Evolutionary conservation across 257 asterid species (phyloP).

Genomic region (Osmanthus fragrans): DNA sequence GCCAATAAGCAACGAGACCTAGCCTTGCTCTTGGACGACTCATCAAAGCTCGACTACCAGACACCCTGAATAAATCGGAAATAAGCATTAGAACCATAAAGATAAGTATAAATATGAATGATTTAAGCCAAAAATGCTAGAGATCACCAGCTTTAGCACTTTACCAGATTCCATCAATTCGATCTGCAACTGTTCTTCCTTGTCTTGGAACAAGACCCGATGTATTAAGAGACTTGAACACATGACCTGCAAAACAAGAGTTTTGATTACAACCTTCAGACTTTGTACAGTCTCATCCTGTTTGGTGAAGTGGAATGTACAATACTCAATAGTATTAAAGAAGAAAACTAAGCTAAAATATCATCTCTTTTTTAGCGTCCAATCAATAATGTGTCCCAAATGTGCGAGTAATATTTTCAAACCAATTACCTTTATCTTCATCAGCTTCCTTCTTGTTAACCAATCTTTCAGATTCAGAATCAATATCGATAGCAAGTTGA

Average conservation of each 20-base stretch:
- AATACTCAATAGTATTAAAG: background rate
- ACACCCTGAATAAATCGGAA: constrained; percentile 65
- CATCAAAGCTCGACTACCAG: constrained; percentile 84
- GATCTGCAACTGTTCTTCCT: constrained; percentile 83
- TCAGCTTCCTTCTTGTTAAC: constrained; percentile 55
- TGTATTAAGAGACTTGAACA: constrained; percentile 74
- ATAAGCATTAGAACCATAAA: constrained; percentile 19
- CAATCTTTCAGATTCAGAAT: constrained; percentile 75
- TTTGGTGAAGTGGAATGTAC: background rate
- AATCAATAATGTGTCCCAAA: background rate
- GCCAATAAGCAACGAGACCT: constrained; percentile 74
- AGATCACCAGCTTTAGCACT: constrained; percentile 15
- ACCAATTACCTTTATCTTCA: constrained; percentile 75
- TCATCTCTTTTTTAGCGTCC: background rate
- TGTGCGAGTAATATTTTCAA: background rate
- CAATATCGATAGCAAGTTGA: constrained; percentile 84
- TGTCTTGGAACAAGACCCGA: constrained; percentile 90
- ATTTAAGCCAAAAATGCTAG: background rate
- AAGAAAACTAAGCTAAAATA: background rate
- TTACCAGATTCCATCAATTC: constrained; percentile 94
- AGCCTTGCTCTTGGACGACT: constrained; percentile 89
- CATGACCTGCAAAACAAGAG: constrained; percentile 63
- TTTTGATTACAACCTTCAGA: constrained; percentile 10
- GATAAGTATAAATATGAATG: background rate
- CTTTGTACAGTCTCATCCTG: background rate